Evolutionary conservation across 768 basidiomycete genomes (phyloP), one percentile per base, ranked within the genome.

Genomic region (Boletales sp.): DNA sequence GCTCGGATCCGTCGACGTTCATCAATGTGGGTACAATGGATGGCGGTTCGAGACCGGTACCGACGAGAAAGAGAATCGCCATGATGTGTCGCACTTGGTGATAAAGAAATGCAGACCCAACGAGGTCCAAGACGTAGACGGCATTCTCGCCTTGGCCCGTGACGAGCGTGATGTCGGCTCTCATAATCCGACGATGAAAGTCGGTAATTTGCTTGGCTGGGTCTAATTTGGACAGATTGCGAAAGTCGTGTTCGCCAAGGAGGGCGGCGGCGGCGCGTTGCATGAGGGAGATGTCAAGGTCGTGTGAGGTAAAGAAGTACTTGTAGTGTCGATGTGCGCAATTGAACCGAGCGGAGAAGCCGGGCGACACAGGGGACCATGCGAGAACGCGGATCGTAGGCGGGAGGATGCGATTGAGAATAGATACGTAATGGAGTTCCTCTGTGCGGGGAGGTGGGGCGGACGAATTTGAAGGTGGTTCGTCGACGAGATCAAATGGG

Each of bases 41-140:
- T 0, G 90, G 86, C 7, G 71, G 61, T 63, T 97, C 95, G 47
- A 93, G 76, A 0, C 87, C 82, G 0, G 86, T 69, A 15, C 94
- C 95, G 45, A 95, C 80, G 43, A 97, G 83, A 68, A 97, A 91
- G 17, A 98, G 76, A 43, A 95, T 66, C 2, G 89, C 90, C 80
- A 97, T 87, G 70, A 97, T 94, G 59, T 94, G 92, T 34, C 94
- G 81, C 13, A 97, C 94, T 74, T 97, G 94, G 69, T 98, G 92
- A 69, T 94, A 97, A 37, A 98, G 74, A 64, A 95, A 97, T 1
- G 93, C 94, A 1, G 76, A 84, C 0, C 94, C 94, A 19, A 86
- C 71, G 35, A 97, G 82, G 67, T 98, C 87, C 49, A 97, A 75
- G 31, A 93, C 89, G 56, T 83, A 82, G 29, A 68, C 6, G 2